A percentile compares a stretch with the other conserved stretches of the same genome.
phyloP scores from a whole-genome alignment of 2,329 filamentous ascomycete species.

The Penicillium aurantiogriseum region DNA sequence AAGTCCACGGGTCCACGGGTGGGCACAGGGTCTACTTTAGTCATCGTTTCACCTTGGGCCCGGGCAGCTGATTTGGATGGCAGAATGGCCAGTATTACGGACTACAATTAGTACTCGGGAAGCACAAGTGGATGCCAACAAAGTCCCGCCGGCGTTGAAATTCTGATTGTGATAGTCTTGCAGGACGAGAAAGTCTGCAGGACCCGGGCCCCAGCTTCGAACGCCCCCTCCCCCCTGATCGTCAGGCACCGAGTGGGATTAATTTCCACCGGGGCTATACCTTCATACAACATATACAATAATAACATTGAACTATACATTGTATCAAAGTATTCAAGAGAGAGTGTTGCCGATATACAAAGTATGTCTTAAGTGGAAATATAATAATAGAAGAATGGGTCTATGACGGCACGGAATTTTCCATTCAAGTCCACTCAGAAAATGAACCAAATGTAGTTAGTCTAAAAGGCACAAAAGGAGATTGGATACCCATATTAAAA shows the following conservation, averaged over 20 bases:
- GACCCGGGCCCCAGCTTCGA: background rate
- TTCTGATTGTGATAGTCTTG: background rate
- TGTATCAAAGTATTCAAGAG: background rate
- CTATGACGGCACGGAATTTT: background rate
- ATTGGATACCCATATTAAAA: background rate
- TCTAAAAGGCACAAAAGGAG: background rate
- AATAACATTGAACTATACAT: background rate
- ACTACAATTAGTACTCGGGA: background rate
- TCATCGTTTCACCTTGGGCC: background rate
- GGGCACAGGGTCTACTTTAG: background rate
- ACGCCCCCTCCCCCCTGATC: slow-evolving; percentile 11
- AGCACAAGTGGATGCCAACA: background rate
- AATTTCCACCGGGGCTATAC: background rate
- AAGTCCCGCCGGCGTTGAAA: background rate
- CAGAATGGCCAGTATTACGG: background rate
- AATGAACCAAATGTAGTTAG: background rate
- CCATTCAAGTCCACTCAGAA: background rate
- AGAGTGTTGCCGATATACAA: background rate
- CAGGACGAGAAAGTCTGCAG: background rate
- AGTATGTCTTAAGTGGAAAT: background rate
- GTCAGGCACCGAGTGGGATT: slow-evolving; percentile 11
- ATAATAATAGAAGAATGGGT: background rate
- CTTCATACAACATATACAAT: background rate
- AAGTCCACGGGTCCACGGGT: background rate
- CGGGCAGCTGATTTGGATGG: background rate